phyloP scores from a whole-genome alignment of 1,284 basidiomycete genomes.

The Rhodotorula sp. region DNA sequence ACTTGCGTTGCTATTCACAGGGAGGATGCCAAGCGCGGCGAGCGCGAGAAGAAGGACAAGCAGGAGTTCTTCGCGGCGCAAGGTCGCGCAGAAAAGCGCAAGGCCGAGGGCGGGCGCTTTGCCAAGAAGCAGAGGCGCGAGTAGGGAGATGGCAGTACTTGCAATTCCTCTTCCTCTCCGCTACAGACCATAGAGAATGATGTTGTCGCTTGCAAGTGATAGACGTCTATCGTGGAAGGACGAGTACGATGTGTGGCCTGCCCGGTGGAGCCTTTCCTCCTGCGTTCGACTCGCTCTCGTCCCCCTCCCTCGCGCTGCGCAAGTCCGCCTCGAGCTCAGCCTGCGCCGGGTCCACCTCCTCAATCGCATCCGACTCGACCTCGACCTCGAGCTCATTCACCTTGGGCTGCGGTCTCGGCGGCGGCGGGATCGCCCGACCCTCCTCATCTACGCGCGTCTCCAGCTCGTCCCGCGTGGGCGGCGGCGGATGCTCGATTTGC shows the following conservation, averaged over 20 bases:
- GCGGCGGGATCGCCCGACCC: neutral
- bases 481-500: constrained; percentile 11
- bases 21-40: constrained; percentile 26
- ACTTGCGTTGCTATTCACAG: neutral
- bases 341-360: constrained; percentile 10
- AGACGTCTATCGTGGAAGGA: constrained; percentile 12
- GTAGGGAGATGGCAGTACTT: neutral
- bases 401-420: neutral
- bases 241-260: neutral
- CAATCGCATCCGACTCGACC: constrained; percentile 2
- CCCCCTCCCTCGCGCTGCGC: constrained; percentile 10
- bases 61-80: constrained; percentile 27
- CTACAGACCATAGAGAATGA: neutral
- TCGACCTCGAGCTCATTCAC: constrained; percentile 10
- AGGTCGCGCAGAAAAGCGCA: constrained; percentile 29
- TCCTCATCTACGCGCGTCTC: neutral
- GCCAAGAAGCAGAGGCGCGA: constrained; percentile 28
- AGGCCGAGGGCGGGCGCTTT: constrained; percentile 24
- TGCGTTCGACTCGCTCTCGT: neutral
- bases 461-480: neutral
- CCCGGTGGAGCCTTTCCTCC: constrained; percentile 21
- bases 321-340: constrained; percentile 18
- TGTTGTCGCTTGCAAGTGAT: neutral
- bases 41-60: constrained; percentile 35
- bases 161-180: neutral